These are phyloP conservation scores for Termitomyces sp. DNA, from an alignment of 1,284 basidiomycete species.

Conservation along the genomic window DNA sequence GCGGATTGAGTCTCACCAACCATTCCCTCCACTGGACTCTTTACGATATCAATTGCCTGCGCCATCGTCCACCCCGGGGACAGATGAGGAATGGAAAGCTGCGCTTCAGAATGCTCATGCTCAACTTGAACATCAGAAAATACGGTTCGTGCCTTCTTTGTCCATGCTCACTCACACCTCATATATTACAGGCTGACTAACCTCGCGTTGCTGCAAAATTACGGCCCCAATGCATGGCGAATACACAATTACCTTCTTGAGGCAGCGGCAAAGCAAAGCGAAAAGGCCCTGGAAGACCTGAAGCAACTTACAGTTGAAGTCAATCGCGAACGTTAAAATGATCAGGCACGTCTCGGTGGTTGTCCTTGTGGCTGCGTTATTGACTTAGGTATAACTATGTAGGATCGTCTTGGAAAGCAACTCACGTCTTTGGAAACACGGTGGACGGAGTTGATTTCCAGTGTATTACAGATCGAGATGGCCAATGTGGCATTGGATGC, in stretches of 20 bases:
- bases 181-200: conserved; percentile 66
- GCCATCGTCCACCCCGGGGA: conserved; percentile 59
- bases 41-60: conserved; percentile 76
- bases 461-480: conserved; percentile 85
- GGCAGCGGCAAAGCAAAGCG: conserved; percentile 68
- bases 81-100: conserved; percentile 73
- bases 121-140: conserved; percentile 86
- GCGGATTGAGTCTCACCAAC: conserved; percentile 66
- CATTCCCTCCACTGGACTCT: conserved; percentile 73
- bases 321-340: conserved; percentile 83
- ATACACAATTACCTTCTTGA: conserved; percentile 88
- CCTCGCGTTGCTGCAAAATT: conserved; percentile 77
- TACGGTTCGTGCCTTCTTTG: conserved; percentile 52
- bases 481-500: conserved; percentile 82
- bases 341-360: conserved; percentile 52
- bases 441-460: conserved; percentile 88
- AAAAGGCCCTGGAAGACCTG: conserved; percentile 66
- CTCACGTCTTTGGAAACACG: conserved; percentile 75
- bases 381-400: neutral
- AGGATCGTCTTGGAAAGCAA: conserved; percentile 75
- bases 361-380: neutral
- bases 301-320: conserved; percentile 76
- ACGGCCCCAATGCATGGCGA: conserved; percentile 88
- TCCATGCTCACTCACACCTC: neutral
- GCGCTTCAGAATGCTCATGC: conserved; percentile 79